These are phyloP conservation scores for Erigeron philadelphicus DNA, from an alignment of 140 eudicot species.

Conservation along the genomic window DNA sequence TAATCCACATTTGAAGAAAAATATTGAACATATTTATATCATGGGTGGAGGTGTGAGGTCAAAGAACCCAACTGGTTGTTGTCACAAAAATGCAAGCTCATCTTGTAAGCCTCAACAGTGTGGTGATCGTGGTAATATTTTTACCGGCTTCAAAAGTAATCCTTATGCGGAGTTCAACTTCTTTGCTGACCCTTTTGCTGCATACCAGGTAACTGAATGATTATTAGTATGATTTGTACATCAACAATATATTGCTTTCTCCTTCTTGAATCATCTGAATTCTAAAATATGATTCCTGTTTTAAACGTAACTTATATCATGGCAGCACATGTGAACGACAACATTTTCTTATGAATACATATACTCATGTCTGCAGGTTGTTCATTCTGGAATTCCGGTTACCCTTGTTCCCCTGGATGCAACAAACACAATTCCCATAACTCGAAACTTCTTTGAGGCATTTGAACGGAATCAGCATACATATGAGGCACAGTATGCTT, in stretches of 20 bases:
- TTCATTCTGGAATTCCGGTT: conserved; percentile 77
- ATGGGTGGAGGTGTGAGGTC: conserved; percentile 95
- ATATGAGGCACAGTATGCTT: conserved; percentile 71
- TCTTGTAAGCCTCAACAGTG: conserved; percentile 56
- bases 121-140: conserved; percentile 65
- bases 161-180: conserved; percentile 90
- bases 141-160: conserved; percentile 53
- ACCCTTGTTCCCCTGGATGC: conserved; percentile 90
- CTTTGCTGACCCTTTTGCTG: conserved; percentile 88
- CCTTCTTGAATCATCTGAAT: too few species aligned
- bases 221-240: conserved; percentile 7
- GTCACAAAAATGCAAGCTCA: conserved; percentile 41
- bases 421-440: conserved; percentile 75
- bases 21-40: conserved; percentile 55
- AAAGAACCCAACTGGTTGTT: conserved; percentile 63
- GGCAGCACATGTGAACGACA: background rate
- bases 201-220: conserved; percentile 56
- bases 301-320: background rate
- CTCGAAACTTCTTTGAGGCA: conserved; percentile 43
- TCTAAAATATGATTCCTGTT: background rate
- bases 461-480: conserved; percentile 65
- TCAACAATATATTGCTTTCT: too few species aligned
- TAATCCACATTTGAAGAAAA: conserved; percentile 72
- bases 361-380: conserved; percentile 41
- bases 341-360: background rate